phyloP scores from a whole-genome alignment of 2,329 filamentous ascomycete genomes.

The Hypomyces rosellus region DNA sequence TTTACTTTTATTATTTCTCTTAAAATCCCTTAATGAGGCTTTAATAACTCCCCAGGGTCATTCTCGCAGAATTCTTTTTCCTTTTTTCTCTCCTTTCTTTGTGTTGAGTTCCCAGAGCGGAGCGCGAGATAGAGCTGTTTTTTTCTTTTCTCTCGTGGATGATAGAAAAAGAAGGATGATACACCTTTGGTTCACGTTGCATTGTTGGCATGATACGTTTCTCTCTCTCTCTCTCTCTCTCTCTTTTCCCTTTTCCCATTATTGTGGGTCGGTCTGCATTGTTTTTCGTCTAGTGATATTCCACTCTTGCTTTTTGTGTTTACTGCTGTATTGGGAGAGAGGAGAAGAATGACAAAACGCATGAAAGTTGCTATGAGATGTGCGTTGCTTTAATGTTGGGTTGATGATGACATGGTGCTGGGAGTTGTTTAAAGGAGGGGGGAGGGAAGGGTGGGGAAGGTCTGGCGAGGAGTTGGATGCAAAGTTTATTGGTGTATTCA shows the following conservation, averaged over 20 bases:
- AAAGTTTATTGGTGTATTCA: constrained; percentile 7
- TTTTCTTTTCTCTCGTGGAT: neutral
- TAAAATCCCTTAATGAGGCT: constrained; percentile 6
- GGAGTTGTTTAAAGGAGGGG: no score
- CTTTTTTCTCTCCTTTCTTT: neutral
- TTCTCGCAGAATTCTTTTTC: neutral
- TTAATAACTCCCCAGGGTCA: constrained; percentile 1
- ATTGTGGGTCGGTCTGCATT: neutral
- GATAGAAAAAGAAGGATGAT: constrained; percentile 10
- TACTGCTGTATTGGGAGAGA: neutral
- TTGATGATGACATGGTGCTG: neutral
- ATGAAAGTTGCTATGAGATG: constrained; percentile 1
- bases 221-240: neutral
- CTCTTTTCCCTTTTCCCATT: neutral
- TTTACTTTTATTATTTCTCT: neutral
- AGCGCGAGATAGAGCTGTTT: neutral
- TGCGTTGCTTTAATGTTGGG: neutral
- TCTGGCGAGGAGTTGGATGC: constrained; percentile 4
- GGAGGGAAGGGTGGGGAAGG: neutral
- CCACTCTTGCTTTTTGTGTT: neutral
- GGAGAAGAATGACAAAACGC: constrained; percentile 1
- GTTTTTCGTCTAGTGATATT: neutral
- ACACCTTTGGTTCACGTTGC: constrained; percentile 8
- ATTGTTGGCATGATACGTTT: neutral
- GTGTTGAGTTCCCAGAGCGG: neutral